A percentile compares a stretch with the other conserved stretches of the same genome.
phyloP scores from a whole-genome alignment of 257 asterid species.

The Fraxinus excelsior region DNA sequence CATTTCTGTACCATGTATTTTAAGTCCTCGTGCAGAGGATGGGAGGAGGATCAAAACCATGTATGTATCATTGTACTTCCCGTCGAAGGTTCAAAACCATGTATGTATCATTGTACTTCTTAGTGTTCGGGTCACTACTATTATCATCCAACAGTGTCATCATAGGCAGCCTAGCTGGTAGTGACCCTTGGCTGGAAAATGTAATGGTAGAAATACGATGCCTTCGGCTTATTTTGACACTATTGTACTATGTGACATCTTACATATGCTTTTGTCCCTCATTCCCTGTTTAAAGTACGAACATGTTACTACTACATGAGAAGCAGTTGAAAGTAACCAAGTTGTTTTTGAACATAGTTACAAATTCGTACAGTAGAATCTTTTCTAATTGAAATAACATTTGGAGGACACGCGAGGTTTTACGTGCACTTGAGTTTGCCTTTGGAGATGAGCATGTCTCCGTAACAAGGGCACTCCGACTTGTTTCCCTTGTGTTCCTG shows the following conservation, averaged over 20 bases:
- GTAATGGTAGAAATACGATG: background rate
- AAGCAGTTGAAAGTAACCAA: background rate
- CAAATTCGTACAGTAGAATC: background rate
- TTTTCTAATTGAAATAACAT: background rate
- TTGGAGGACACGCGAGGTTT: background rate
- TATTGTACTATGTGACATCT: background rate
- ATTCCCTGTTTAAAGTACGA: background rate
- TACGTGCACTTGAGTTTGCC: constrained; percentile 52
- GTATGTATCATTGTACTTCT: background rate
- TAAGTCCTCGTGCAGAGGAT: background rate
- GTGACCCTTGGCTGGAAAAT: background rate
- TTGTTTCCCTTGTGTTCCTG: constrained; percentile 50
- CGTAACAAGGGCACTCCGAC: constrained; percentile 49
- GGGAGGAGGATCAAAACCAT: background rate
- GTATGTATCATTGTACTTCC: background rate
- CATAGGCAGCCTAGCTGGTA: background rate
- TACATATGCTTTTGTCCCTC: background rate
- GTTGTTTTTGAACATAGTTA: background rate
- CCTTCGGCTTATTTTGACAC: background rate
- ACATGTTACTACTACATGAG: background rate
- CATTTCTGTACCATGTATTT: background rate
- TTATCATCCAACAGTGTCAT: background rate
- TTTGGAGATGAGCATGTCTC: constrained; percentile 19
- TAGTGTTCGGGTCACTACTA: background rate
- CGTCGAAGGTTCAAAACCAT: background rate